Conservation (phyloP, 2,329 filamentous ascomycete species). For the Xylaria sp. region DNA sequence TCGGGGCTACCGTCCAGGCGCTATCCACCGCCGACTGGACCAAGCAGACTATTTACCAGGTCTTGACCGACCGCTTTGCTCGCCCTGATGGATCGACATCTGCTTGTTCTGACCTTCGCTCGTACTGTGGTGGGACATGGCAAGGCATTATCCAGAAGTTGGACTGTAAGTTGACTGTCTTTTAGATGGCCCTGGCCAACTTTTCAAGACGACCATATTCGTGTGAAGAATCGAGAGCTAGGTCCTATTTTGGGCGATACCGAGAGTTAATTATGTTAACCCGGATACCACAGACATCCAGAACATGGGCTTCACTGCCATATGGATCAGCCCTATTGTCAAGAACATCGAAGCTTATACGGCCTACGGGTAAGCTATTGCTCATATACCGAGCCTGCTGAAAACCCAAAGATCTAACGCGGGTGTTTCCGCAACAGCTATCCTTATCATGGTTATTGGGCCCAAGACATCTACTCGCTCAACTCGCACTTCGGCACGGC, state of each 20-base stretch:
- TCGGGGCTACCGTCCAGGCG: slow-evolving; percentile 39
- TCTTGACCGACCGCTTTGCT: slow-evolving; percentile 51
- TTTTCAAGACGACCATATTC: background rate
- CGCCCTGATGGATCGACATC: slow-evolving; percentile 53
- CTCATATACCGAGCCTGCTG: background rate
- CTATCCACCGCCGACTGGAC: slow-evolving; percentile 52
- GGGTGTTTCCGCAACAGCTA: slow-evolving; percentile 40
- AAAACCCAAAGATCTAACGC: slow-evolving; percentile 9
- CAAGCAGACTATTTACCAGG: slow-evolving; percentile 58
- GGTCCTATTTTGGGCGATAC: background rate
- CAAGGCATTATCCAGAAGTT: slow-evolving; percentile 60
- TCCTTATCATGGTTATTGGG: slow-evolving; percentile 64
- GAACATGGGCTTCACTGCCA: slow-evolving; percentile 57
- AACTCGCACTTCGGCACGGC: slow-evolving; percentile 73
- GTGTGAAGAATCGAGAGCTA: background rate
- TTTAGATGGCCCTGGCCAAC: background rate
- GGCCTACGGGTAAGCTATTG: slow-evolving; percentile 50
- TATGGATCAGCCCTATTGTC: slow-evolving; percentile 59
- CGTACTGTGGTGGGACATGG: slow-evolving; percentile 64
- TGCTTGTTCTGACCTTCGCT: slow-evolving; percentile 43
- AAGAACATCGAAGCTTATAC: slow-evolving; percentile 55
- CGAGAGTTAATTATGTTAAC: background rate
- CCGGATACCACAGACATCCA: slow-evolving; percentile 54
- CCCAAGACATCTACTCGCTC: slow-evolving; percentile 61
- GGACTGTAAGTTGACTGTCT: slow-evolving; percentile 50